Evolutionary conservation across 1,284 basidiomycete genomes (phyloP).

Genomic region (Boletus hoseneyae): DNA sequence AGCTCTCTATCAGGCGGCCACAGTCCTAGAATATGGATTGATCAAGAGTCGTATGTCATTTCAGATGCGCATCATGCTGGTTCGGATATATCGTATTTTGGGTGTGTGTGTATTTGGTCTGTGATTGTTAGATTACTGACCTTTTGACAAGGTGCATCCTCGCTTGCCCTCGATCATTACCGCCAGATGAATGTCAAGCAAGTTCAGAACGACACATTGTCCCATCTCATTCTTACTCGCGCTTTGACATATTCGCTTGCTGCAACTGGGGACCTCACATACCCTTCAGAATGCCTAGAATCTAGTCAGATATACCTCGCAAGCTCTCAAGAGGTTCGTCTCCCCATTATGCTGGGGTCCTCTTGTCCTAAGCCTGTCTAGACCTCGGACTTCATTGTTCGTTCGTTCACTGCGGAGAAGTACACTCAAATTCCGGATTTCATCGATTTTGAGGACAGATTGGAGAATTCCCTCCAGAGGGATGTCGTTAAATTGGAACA

Average conservation of each 20-base stretch:
- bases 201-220: constrained; percentile 82
- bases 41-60: constrained; percentile 76
- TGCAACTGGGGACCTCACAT: constrained; percentile 65
- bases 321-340: constrained; percentile 68
- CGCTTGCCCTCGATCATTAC: constrained; percentile 73
- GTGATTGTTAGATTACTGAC: constrained; percentile 3
- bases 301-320: constrained; percentile 74
- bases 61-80: constrained; percentile 68
- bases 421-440: constrained; percentile 86
- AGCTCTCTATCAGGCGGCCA: constrained; percentile 61
- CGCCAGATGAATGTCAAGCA: constrained; percentile 73
- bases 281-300: constrained; percentile 69
- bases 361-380: constrained; percentile 30
- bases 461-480: constrained; percentile 78
- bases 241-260: constrained; percentile 78
- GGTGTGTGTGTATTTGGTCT: constrained; percentile 41
- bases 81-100: constrained; percentile 76
- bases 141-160: constrained; percentile 53
- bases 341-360: constrained; percentile 1
- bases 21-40: constrained; percentile 69
- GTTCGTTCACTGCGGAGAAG: constrained; percentile 73
- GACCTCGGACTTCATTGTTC: constrained; percentile 76
- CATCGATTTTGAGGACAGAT: constrained; percentile 68
- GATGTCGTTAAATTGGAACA: constrained; percentile 78
- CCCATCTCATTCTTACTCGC: constrained; percentile 74